These are phyloP conservation scores for Podospora appendiculata DNA, from an alignment of 495 filamentous ascomycete genomes.

Conservation along the genomic window DNA sequence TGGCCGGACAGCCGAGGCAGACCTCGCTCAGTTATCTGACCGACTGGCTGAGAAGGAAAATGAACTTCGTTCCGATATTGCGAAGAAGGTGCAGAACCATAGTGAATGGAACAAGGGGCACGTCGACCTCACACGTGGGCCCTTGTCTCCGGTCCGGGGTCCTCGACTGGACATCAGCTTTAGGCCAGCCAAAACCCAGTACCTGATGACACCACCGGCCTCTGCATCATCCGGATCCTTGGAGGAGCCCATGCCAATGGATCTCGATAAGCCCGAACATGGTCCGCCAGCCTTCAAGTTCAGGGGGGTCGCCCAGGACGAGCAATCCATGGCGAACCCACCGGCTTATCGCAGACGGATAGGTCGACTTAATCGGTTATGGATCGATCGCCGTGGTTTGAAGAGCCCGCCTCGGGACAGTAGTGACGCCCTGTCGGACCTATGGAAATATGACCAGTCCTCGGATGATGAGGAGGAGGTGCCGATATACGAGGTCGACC, in stretches of 20 bases:
- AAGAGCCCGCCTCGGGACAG: conserved; percentile 45
- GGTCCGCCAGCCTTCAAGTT: conserved; percentile 22
- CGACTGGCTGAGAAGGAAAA: conserved; percentile 76
- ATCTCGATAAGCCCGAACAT: conserved; percentile 26
- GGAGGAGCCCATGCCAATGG: conserved; percentile 34
- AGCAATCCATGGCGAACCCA: conserved; percentile 50
- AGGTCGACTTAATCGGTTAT: conserved; percentile 69
- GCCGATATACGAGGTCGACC: conserved; percentile 59
- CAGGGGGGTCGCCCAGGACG: conserved; percentile 23
- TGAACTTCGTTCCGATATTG: conserved; percentile 66
- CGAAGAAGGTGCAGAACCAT: conserved; percentile 73
- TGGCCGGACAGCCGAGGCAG: conserved; percentile 61
- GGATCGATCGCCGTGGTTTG: conserved; percentile 68
- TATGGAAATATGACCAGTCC: conserved; percentile 74
- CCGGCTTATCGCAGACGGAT: conserved; percentile 63
- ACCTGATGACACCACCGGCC: conserved; percentile 79
- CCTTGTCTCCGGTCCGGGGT: conserved; percentile 65
- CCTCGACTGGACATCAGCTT: conserved; percentile 49
- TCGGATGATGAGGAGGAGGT: conserved; percentile 61
- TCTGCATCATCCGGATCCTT: conserved; percentile 61
- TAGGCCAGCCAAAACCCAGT: conserved; percentile 73
- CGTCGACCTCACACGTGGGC: conserved; percentile 74
- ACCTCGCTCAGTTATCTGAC: conserved; percentile 69
- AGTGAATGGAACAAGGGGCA: conserved; percentile 79
- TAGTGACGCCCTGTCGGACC: conserved; percentile 52